Conservation (phyloP, 2,329 filamentous ascomycete species). For the Paraconiothyrium brasiliense region DNA sequence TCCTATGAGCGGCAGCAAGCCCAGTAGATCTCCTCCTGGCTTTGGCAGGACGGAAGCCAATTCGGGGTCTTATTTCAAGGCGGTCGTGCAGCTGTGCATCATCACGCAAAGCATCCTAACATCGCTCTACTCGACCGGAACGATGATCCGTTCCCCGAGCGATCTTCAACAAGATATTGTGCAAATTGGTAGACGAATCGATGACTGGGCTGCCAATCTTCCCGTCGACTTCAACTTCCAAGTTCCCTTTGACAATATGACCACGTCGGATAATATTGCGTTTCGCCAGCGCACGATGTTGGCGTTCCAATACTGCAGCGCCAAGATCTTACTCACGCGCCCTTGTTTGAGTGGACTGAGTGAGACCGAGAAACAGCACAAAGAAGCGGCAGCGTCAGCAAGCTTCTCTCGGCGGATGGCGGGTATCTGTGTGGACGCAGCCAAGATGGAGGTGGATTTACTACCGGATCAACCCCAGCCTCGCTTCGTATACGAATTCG, state of each 20-base stretch:
- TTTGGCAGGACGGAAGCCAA: conserved; percentile 23
- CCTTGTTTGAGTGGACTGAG: conserved; percentile 48
- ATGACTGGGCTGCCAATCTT: conserved; percentile 45
- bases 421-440: conserved; percentile 49
- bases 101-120: conserved; percentile 48
- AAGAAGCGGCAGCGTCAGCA: conserved; percentile 30
- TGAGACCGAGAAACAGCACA: conserved; percentile 22
- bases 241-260: conserved; percentile 2
- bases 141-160: conserved; percentile 41
- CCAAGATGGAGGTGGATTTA: conserved; percentile 44
- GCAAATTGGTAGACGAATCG: conserved; percentile 43
- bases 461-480: conserved; percentile 46
- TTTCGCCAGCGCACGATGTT: conserved; percentile 43
- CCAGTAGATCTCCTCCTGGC: conserved; percentile 14
- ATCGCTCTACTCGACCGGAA: conserved; percentile 49
- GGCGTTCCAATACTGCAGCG: conserved; percentile 47
- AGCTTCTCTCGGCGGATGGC: conserved; percentile 46
- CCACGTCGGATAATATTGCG: conserved; percentile 12
- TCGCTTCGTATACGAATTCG: conserved; percentile 40
- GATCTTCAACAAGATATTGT: conserved; percentile 47
- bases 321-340: conserved; percentile 53
- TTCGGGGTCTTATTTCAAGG: conserved; percentile 39
- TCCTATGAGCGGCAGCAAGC: conserved; percentile 13
- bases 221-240: conserved; percentile 43
- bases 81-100: conserved; percentile 38